Conservation (phyloP, 106 monocot species). For the Triglochin maritima region DNA sequence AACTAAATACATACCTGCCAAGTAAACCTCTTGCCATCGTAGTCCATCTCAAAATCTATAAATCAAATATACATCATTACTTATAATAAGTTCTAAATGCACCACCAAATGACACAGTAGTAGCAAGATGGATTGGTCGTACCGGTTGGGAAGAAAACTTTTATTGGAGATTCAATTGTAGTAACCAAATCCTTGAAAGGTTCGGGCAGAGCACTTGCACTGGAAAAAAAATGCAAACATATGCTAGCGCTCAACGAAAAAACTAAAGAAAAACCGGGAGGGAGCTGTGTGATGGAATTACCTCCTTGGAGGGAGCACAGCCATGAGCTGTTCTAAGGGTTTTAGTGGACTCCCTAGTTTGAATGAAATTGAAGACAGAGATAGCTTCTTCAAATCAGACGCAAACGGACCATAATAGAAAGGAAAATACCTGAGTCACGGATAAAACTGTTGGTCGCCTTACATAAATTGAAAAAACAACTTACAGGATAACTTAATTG, state of each 20-base stretch:
- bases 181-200: conserved; percentile 31
- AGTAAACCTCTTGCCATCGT: conserved; percentile 30
- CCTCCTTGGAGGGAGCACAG: conserved; percentile 47
- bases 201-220: conserved; percentile 32
- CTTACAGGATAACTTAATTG: too few species aligned
- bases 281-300: not conserved
- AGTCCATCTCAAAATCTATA: conserved; percentile 35
- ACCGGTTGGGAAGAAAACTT: conserved; percentile 43
- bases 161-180: conserved; percentile 16
- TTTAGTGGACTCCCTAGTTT: conserved; percentile 25
- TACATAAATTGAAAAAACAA: not conserved
- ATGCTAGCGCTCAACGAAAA: too few species aligned
- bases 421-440: conserved; percentile 38
- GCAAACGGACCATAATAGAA: conserved; percentile 48
- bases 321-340: conserved; percentile 58
- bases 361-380: conserved; percentile 10
- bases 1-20: conserved; percentile 35
- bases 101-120: too few species aligned
- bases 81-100: too few species aligned
- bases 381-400: conserved; percentile 30
- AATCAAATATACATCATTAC: not conserved
- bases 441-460: not conserved
- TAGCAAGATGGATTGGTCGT: not conserved
- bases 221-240: conserved; percentile 2
- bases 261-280: too few species aligned